These are phyloP conservation scores for Drechslerella coelobrocha DNA, from an alignment of 2,329 filamentous ascomycete genomes.

Conservation along the genomic window DNA sequence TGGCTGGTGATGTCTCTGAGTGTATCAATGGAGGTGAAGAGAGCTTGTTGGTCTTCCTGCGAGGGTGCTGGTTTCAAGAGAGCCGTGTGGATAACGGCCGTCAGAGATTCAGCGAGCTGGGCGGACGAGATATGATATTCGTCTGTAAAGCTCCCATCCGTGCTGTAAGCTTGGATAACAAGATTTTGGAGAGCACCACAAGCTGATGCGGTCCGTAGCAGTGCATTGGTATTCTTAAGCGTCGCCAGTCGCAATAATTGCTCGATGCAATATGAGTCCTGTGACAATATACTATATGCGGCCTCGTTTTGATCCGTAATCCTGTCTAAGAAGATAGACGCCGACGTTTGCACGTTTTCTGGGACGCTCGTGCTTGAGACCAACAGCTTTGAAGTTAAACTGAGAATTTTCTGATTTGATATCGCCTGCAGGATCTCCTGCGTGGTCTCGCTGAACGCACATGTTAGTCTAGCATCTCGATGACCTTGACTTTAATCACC, in stretches of 20 bases:
- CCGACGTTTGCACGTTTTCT: slow-evolving; percentile 52
- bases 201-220: slow-evolving; percentile 16
- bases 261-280: slow-evolving; percentile 2
- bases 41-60: slow-evolving; percentile 32
- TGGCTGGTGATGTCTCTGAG: slow-evolving; percentile 21
- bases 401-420: slow-evolving; percentile 62
- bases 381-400: slow-evolving; percentile 66
- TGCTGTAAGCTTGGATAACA: slow-evolving; percentile 5
- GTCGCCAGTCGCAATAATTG: slow-evolving; percentile 9
- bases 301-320: slow-evolving; percentile 65
- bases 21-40: slow-evolving; percentile 39
- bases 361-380: slow-evolving; percentile 59
- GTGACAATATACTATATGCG: slow-evolving; percentile 61
- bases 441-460: slow-evolving; percentile 62
- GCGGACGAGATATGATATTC: slow-evolving; percentile 18
- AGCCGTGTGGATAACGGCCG: slow-evolving; percentile 10
- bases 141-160: slow-evolving; percentile 6
- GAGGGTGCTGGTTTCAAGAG: slow-evolving; percentile 28
- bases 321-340: slow-evolving; percentile 52
- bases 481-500: slow-evolving; percentile 55
- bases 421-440: slow-evolving; percentile 68
- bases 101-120: slow-evolving; percentile 22
- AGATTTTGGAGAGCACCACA: slow-evolving; percentile 40
- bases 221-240: background rate
- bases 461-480: slow-evolving; percentile 4